phyloP scores from a whole-genome alignment of 1,284 basidiomycete genomes.

The Heterobasidion parviporum region DNA sequence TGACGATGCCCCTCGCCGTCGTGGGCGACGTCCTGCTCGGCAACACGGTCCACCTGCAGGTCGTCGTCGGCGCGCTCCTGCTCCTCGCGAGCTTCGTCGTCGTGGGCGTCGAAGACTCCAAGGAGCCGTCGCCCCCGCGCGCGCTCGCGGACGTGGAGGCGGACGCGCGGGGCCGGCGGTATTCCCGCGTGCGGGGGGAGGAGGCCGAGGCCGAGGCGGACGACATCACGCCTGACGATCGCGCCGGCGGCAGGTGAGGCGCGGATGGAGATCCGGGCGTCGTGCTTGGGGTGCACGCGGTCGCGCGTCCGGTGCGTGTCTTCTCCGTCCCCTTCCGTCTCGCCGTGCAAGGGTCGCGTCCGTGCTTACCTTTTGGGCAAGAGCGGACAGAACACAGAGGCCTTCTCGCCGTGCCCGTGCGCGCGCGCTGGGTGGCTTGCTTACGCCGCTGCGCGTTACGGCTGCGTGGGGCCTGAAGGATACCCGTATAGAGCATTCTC shows the following conservation, averaged over 20 bases:
- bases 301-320: too few relatives aligned
- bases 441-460: too few relatives aligned
- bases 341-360: too few relatives aligned
- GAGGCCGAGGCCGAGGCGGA: background rate
- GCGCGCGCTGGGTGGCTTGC: too few relatives aligned
- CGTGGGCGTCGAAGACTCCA: conserved; percentile 51
- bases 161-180: background rate
- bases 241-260: background rate
- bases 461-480: too few relatives aligned
- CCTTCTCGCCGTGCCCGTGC: too few relatives aligned
- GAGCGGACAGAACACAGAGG: too few relatives aligned
- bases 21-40: conserved; percentile 70
- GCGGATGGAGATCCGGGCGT: background rate
- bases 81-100: conserved; percentile 62
- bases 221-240: background rate
- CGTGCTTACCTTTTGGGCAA: too few relatives aligned
- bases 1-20: conserved; percentile 92
- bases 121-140: background rate
- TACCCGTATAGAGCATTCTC: too few relatives aligned
- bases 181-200: background rate
- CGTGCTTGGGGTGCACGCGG: background rate
- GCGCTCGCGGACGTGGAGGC: too few relatives aligned
- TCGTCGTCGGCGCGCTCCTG: conserved; percentile 58
- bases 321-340: too few relatives aligned
- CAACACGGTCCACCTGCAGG: conserved; percentile 43